Evolutionary conservation across 495 filamentous ascomycete genomes (phyloP).

Genomic region (Daldinia vernicosa): DNA sequence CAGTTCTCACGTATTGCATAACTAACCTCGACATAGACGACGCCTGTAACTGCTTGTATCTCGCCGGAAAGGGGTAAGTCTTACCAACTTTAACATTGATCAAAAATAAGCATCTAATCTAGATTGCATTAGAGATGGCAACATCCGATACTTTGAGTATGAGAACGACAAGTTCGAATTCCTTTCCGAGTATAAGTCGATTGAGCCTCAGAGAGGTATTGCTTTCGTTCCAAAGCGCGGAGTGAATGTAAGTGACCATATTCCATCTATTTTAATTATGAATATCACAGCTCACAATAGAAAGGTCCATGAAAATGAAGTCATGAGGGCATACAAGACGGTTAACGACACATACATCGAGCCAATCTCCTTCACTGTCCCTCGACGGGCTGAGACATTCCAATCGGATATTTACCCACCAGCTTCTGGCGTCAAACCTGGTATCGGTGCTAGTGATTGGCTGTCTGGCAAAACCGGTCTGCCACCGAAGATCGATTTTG

Average conservation of each 20-base stretch:
- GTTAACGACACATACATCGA: conserved; percentile 94
- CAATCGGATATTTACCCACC: conserved; percentile 97
- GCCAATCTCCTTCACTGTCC: conserved; percentile 96
- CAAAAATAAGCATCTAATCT: conserved; percentile 20
- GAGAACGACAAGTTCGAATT: conserved; percentile 98
- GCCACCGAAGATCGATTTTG: conserved; percentile 90
- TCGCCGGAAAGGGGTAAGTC: conserved; percentile 92
- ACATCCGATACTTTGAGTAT: conserved; percentile 98
- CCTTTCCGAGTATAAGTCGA: conserved; percentile 93
- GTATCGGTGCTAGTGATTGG: conserved; percentile 84
- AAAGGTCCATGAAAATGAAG: conserved; percentile 90
- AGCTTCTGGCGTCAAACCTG: conserved; percentile 76
- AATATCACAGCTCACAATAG: conserved; percentile 33
- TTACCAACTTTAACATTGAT: background rate
- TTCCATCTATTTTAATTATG: background rate
- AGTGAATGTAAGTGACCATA: conserved; percentile 71
- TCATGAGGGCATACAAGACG: conserved; percentile 95
- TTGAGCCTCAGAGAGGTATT: conserved; percentile 91
- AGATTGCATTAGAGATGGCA: conserved; percentile 76
- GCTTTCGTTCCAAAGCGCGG: conserved; percentile 96
- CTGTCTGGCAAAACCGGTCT: conserved; percentile 81
- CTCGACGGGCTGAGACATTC: conserved; percentile 93
- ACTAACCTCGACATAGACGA: conserved; percentile 68
- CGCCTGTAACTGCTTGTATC: conserved; percentile 87
- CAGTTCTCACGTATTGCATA: background rate